Conservation (phyloP, 768 basidiomycete genomes). For the Suillus variegatus region DNA sequence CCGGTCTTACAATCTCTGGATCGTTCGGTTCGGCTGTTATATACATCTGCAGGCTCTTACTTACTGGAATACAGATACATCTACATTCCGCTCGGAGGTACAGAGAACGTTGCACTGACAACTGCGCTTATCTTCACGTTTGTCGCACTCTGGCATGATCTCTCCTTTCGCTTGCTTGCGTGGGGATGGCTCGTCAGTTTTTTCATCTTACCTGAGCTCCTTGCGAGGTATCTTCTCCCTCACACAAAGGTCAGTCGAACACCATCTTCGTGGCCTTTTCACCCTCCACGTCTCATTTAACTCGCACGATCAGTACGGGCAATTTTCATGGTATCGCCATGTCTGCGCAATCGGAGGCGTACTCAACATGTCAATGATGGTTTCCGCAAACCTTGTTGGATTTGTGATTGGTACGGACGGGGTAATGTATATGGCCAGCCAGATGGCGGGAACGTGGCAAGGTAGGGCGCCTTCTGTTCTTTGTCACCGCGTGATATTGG, state of each 20-base stretch:
- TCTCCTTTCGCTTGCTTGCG: slow-evolving; percentile 81
- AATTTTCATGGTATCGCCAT: slow-evolving; percentile 80
- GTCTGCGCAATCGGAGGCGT: slow-evolving; percentile 81
- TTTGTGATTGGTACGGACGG: slow-evolving; percentile 92
- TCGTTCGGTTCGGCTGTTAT: slow-evolving; percentile 62
- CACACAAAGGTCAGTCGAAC: slow-evolving; percentile 52
- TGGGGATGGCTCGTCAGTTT: slow-evolving; percentile 97
- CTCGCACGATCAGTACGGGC: slow-evolving; percentile 56
- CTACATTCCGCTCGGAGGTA: slow-evolving; percentile 89
- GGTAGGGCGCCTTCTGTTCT: slow-evolving; percentile 43
- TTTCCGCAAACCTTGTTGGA: slow-evolving; percentile 90
- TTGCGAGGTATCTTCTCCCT: slow-evolving; percentile 61
- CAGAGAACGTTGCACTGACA: slow-evolving; percentile 55
- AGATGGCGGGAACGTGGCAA: slow-evolving; percentile 63
- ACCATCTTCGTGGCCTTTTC: background rate
- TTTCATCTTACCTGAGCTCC: slow-evolving; percentile 86
- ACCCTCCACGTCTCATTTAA: slow-evolving; percentile 6
- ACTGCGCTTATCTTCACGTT: slow-evolving; percentile 89
- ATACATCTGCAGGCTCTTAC: background rate
- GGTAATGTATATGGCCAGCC: slow-evolving; percentile 58
- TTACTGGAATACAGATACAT: slow-evolving; percentile 67
- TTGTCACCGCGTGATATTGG: slow-evolving; percentile 8
- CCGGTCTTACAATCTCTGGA: slow-evolving; percentile 94
- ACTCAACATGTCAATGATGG: slow-evolving; percentile 85
- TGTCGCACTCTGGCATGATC: slow-evolving; percentile 97